A percentile compares a stretch with the other conserved stretches of the same genome.
Conservation (phyloP, 2,329 filamentous ascomycete genomes). For the Pyricularia pennisetigena region DNA sequence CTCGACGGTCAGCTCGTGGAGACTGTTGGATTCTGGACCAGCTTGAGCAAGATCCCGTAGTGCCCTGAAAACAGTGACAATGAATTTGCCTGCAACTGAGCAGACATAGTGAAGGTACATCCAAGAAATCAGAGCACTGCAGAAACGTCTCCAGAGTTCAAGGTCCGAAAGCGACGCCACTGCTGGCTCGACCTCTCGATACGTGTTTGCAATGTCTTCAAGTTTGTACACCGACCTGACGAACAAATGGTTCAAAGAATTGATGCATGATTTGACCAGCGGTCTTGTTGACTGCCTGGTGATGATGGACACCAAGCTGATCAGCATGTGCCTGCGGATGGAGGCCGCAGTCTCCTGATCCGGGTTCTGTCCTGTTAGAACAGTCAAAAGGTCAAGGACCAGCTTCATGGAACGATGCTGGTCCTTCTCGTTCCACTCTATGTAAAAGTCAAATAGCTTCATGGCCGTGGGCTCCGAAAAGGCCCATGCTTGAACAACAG, state of each 20-base stretch:
- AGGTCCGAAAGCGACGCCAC: constrained; percentile 14
- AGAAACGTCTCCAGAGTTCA: constrained; percentile 19
- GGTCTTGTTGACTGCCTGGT: constrained; percentile 50
- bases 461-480: constrained; percentile 38
- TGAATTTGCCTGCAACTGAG: constrained; percentile 49
- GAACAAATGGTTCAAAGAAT: constrained; percentile 56
- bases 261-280: constrained; percentile 60
- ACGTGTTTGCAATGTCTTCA: constrained; percentile 32
- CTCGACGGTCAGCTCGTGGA: constrained; percentile 24
- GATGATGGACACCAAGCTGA: constrained; percentile 47
- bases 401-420: constrained; percentile 54
- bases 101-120: constrained; percentile 45
- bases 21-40: constrained; percentile 16
- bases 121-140: constrained; percentile 34
- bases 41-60: constrained; percentile 23
- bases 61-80: constrained; percentile 45
- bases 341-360: constrained; percentile 22
- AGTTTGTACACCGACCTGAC: constrained; percentile 46
- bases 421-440: constrained; percentile 59
- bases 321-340: constrained; percentile 35
- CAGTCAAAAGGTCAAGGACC: constrained; percentile 46
- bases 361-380: constrained; percentile 41
- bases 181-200: constrained; percentile 21
- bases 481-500: constrained; percentile 34
- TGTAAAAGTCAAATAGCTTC: constrained; percentile 49